Evolutionary conservation across 768 basidiomycete genomes (phyloP), one percentile per base, ranked within the genome.

Genomic region (Boletus bicolor): DNA sequence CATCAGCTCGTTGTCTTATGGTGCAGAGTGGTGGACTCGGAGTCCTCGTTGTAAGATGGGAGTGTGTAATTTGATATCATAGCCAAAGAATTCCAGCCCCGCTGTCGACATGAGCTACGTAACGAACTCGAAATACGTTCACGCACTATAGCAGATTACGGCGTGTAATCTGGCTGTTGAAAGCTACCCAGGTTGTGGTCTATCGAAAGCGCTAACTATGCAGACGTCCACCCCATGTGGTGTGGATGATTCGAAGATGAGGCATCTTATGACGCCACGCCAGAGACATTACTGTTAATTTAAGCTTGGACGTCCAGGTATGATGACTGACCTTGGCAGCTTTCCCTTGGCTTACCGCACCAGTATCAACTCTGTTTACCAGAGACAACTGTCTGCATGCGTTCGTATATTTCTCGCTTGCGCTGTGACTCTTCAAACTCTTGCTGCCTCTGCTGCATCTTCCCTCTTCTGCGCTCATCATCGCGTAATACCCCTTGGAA

Each of bases 401-500:
- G 71, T 71, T 89, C 90, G 62, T 87, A 92, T 17, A 83, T 44
- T 59, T 83, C 83, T 28, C 86, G 79, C 65, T 83, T 91, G 61
- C 75, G 75, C 57, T 76, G 75, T 0, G 89, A 91, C 46, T 81
- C 79, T 47, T 80, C 75, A 24, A 86, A 71, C 0, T 83, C 87
- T 55, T 78, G 81, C 68, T 87, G 81, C 58, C 86, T 79, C 69
- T 84, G 81, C 46, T 61, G 77, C 81, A 82, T 81, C 73, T 93
- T 93, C 65, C 85, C 81, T 64, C 71, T 76, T 57, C 89, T 77
- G 26, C 93, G 85, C 63, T 85, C 89, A 65, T 98, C 95, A 67
- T 97, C 94, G 49, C 85, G 82, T 44, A 96, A 65, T 3, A 97
- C 95, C 26, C 94, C 94, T 67, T 87, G 78, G 67, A 90, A 96